Base-by-base conservation (phyloP, 2,329 filamentous ascomycete species). In the Claviceps sp. region DNA sequence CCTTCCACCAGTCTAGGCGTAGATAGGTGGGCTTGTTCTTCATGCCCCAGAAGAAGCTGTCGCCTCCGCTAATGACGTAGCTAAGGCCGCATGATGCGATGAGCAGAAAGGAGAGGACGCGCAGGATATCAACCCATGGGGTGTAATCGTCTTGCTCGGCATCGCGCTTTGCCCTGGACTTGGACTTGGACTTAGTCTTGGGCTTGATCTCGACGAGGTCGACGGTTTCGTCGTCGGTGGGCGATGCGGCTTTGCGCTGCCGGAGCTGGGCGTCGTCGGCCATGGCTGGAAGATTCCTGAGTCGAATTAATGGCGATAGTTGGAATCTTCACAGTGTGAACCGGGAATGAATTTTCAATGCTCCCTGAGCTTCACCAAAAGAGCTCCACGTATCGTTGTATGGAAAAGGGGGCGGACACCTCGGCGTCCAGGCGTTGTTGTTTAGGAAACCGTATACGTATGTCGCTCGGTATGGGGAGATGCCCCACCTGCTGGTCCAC, bases 61-160 rank as follows among this genome's bases (percentile, higher is more conserved):
- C 79, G 55, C 84, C 84, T 56, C 76, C 74, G 45, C 85, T 89
- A 59, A 87, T 74, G 57, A 90, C 79, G 68, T 90, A 91, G 69
- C 85, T 89, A 51, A 90, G 72, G 17, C 78, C 82, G 60, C 76
- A 80, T 24, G 81, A 86, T 47, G 83, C 77, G 44, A 87, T 59
- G 38, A 84, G 58, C 14, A 90, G 66, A 51, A 87, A 87, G 37
- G 76, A 76, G 46, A 89, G 61, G 34, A 90, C 75, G 37, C 87
- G 83, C 54, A 89, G 67, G 50, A 86, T 66, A 64, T 91, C 87
- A 38, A 89, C 69, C 68, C 69, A 75, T 11, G 70, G 69, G 55
- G 64, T 72, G 58, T 74, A 74, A 17, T 89, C 85, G 24, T 84
- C 78, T 54, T 85, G 80, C 56, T 68, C 58, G 38, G 66, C 60